phyloP scores from a whole-genome alignment of 306 rosid genomes.

The Begonia peltatifolia region DNA sequence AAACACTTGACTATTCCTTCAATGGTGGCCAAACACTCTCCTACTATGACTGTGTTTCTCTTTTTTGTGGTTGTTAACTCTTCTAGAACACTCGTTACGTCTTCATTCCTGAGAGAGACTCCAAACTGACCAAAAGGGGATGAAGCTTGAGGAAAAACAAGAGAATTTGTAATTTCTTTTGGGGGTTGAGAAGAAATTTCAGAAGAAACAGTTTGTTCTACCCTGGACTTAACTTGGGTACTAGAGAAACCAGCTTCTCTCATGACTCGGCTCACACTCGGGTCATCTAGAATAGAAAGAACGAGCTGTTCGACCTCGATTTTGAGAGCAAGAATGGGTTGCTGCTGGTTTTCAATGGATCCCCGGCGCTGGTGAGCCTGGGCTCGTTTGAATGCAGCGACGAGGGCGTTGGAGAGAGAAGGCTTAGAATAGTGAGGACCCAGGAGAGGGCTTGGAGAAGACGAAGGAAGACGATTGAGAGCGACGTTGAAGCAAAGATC shows the following conservation, averaged over 20 bases:
- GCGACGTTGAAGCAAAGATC: slow-evolving; percentile 95
- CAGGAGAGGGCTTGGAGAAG: slow-evolving; percentile 47
- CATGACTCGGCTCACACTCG: slow-evolving; percentile 91
- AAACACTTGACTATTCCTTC: slow-evolving; percentile 45
- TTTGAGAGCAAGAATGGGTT: slow-evolving; percentile 64
- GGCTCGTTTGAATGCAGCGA: slow-evolving; percentile 86
- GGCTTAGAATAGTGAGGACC: slow-evolving; percentile 56
- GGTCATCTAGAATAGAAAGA: slow-evolving; percentile 75
- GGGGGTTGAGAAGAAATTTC: slow-evolving; percentile 37
- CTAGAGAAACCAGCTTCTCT: slow-evolving; percentile 93
- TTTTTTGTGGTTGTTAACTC: slow-evolving; percentile 37
- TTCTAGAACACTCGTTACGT: slow-evolving; percentile 41
- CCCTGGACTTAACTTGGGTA: slow-evolving; percentile 46
- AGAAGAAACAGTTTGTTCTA: slow-evolving; percentile 53
- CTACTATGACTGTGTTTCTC: slow-evolving; percentile 49
- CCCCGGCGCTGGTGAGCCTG: slow-evolving; percentile 95
- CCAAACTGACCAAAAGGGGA: slow-evolving; percentile 19
- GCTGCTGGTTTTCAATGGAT: slow-evolving; percentile 69
- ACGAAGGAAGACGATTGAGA: slow-evolving; percentile 75
- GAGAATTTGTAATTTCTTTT: slow-evolving; percentile 18
- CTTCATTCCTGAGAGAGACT: slow-evolving; percentile 21
- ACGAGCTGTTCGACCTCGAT: slow-evolving; percentile 74
- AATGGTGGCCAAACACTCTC: slow-evolving; percentile 33
- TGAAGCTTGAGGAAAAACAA: slow-evolving; percentile 8
- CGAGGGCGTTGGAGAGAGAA: slow-evolving; percentile 71